A percentile compares a stretch with the other conserved stretches of the same genome.
Conservation (phyloP, 179 eudicot species). For the Drosera spatulata region DNA sequence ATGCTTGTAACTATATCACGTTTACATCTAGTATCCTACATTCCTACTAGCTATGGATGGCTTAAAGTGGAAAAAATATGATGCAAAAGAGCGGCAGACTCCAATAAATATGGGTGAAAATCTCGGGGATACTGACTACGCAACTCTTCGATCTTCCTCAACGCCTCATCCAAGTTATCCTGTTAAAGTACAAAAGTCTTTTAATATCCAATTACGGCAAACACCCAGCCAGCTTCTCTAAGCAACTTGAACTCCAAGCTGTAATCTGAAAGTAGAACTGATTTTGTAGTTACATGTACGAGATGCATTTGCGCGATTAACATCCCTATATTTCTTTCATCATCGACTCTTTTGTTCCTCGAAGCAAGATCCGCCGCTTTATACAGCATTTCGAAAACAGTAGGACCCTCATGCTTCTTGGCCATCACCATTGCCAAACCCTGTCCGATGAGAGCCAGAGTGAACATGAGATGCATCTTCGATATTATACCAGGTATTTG, state of each 20-base stretch:
- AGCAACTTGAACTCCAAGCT: no score
- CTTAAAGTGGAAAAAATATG: no score
- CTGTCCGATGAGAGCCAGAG: constrained; percentile 15
- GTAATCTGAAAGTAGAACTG: no score
- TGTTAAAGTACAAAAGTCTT: constrained; percentile 14
- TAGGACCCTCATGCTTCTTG: constrained; percentile 74
- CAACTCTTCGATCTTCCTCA: constrained; percentile 49
- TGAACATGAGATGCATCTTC: background rate
- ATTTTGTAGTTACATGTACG: constrained; percentile 45
- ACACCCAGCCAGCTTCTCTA: no score
- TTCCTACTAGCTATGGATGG: no score
- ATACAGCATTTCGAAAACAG: constrained; percentile 78
- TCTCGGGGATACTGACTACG: constrained; percentile 80
- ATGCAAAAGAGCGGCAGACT: constrained; percentile 10
- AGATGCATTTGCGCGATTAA: constrained; percentile 86
- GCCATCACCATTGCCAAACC: constrained; percentile 99
- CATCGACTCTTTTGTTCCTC: constrained; percentile 50
- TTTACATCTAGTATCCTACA: no score
- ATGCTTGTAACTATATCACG: no score
- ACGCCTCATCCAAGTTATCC: constrained; percentile 83
- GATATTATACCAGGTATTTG: background rate
- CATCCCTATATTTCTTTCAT: constrained; percentile 85
- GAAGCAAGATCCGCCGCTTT: constrained; percentile 57
- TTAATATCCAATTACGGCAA: no score
- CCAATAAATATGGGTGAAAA: constrained; percentile 93